phyloP scores from a whole-genome alignment of 306 rosid species.

The Castanopsis chinensis region DNA sequence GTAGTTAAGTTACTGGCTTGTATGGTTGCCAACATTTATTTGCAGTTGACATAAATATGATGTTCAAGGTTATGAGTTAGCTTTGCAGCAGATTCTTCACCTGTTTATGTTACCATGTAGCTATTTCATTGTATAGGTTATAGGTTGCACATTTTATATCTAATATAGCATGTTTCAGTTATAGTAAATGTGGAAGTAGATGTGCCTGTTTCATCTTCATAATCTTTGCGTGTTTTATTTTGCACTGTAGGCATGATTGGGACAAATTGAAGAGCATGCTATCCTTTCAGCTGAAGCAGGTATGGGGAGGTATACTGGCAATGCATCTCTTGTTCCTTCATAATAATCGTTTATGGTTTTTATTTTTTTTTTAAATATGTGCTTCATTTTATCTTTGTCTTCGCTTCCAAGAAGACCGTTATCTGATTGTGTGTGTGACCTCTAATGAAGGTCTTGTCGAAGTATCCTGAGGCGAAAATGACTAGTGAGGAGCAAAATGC shows the following conservation, averaged over 20 bases:
- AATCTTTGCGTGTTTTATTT: conserved; percentile 3
- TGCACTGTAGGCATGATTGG: conserved; percentile 82
- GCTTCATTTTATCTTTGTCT: neutral
- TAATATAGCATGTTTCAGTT: neutral
- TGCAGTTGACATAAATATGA: neutral
- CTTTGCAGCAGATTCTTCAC: neutral
- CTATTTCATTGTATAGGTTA: neutral
- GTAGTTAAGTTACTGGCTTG: too few species aligned
- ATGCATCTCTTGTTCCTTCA: conserved; percentile 20
- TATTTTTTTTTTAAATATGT: conserved; percentile 3
- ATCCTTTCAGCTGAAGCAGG: conserved; percentile 95
- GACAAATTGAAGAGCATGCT: conserved; percentile 77
- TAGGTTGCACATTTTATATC: neutral
- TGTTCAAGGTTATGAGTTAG: neutral
- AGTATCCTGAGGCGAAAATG: conserved; percentile 72
- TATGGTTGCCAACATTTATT: neutral
- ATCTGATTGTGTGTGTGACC: conserved; percentile 1
- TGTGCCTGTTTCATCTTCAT: neutral
- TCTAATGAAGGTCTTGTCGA: conserved; percentile 60
- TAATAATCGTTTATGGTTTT: conserved; percentile 7
- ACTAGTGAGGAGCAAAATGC: conserved; percentile 64
- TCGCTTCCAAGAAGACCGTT: neutral
- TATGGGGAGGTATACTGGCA: conserved; percentile 86
- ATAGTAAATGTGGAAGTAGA: neutral
- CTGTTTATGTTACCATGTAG: neutral